phyloP scores from a whole-genome alignment of 768 basidiomycete genomes.

The Suillus cothurnatus region DNA sequence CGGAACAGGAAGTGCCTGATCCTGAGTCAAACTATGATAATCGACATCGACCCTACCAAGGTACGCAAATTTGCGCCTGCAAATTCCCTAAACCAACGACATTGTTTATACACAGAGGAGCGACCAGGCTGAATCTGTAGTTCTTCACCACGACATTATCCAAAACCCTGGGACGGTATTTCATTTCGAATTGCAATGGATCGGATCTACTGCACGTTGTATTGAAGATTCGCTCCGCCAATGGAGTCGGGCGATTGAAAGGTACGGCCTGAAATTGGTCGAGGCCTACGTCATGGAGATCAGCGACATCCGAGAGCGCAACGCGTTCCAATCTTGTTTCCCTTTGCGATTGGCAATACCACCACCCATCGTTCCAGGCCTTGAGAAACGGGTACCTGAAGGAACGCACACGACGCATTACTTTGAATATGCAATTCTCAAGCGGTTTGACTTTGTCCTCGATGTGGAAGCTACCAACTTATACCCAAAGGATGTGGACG shows the following conservation, averaged over 20 bases:
- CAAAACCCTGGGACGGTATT: conserved; percentile 95
- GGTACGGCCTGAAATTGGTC: conserved; percentile 88
- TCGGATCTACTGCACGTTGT: conserved; percentile 88
- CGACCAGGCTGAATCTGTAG: conserved; percentile 84
- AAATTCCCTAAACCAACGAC: neutral
- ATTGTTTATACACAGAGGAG: conserved; percentile 60
- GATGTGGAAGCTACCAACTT: conserved; percentile 78
- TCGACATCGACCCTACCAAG: conserved; percentile 83
- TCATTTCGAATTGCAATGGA: conserved; percentile 98
- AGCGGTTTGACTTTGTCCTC: conserved; percentile 78
- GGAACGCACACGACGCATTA: conserved; percentile 67
- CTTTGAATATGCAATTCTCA: conserved; percentile 80
- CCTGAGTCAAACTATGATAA: conserved; percentile 87
- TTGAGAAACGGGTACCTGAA: conserved; percentile 69
- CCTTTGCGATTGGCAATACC: conserved; percentile 76
- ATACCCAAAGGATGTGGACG: conserved; percentile 82
- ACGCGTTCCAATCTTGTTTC: conserved; percentile 90
- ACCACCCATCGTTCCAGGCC: conserved; percentile 70
- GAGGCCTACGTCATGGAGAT: conserved; percentile 95
- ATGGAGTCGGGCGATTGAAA: conserved; percentile 83
- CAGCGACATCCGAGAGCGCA: conserved; percentile 79
- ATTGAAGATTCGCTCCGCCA: conserved; percentile 86
- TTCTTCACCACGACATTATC: conserved; percentile 92
- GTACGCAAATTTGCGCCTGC: conserved; percentile 35
- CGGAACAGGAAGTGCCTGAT: conserved; percentile 63